Evolutionary conservation across 2,329 filamentous ascomycete genomes (phyloP).

Genomic region (Penicillium sp.): DNA sequence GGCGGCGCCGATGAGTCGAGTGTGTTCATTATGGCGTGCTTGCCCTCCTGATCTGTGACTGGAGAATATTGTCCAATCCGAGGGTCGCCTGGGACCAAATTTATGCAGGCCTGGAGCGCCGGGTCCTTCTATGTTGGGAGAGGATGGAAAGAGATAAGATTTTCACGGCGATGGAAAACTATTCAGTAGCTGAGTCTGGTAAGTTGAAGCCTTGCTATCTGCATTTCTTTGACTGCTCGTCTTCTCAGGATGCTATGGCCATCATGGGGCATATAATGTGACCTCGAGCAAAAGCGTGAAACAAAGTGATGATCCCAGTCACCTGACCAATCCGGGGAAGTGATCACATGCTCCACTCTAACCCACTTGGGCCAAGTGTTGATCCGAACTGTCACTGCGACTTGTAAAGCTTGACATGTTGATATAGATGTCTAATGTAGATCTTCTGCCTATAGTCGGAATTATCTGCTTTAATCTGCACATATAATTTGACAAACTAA

Average conservation of each 20-base stretch:
- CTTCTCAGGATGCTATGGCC: constrained; percentile 1
- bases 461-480: background rate
- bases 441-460: background rate
- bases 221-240: background rate
- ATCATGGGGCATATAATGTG: constrained; percentile 8
- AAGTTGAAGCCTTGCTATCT: background rate
- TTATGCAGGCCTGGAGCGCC: constrained; percentile 13
- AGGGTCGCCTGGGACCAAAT: background rate
- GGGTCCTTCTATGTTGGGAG: background rate
- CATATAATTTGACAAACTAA: background rate
- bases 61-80: constrained; percentile 15
- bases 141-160: background rate
- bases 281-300: background rate
- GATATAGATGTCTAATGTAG: background rate
- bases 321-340: constrained; percentile 9
- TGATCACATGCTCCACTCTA: constrained; percentile 8
- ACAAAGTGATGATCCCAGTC: background rate
- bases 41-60: constrained; percentile 14
- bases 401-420: background rate
- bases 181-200: constrained; percentile 17
- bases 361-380: constrained; percentile 3
- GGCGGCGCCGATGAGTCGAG: constrained; percentile 27
- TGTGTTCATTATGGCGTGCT: constrained; percentile 38
- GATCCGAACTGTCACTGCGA: background rate
- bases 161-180: background rate